Evolutionary conservation across 2,329 filamentous ascomycete species (phyloP).

Genomic region (Fusarium lyarnte): DNA sequence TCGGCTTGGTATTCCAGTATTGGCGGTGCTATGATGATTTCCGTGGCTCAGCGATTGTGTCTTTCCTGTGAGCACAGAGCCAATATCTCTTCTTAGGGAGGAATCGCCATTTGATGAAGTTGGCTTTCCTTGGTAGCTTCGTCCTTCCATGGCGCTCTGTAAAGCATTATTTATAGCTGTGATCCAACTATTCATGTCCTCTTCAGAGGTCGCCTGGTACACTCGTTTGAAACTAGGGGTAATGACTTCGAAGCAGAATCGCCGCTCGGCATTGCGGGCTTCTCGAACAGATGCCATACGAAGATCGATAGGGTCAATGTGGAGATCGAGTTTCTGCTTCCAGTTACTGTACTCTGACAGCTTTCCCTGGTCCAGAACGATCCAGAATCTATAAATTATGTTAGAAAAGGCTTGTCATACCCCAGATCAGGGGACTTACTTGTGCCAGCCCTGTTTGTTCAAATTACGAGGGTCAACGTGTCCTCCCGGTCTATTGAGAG

Average conservation of each 20-base stretch:
- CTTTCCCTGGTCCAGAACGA: slow-evolving; percentile 95
- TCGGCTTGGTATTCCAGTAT: slow-evolving; percentile 72
- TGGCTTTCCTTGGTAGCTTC: slow-evolving; percentile 67
- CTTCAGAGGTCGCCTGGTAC: slow-evolving; percentile 96
- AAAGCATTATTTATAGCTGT: slow-evolving; percentile 95
- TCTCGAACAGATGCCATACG: slow-evolving; percentile 97
- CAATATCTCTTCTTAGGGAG: slow-evolving; percentile 83
- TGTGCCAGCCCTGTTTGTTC: slow-evolving; percentile 99
- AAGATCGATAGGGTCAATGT: slow-evolving; percentile 97
- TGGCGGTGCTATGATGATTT: slow-evolving; percentile 59
- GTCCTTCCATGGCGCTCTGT: slow-evolving; percentile 92
- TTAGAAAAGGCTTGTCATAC: slow-evolving; percentile 20
- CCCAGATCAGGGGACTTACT: slow-evolving; percentile 66
- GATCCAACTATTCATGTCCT: slow-evolving; percentile 98
- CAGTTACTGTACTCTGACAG: slow-evolving; percentile 99
- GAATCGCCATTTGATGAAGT: slow-evolving; percentile 56
- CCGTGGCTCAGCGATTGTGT: slow-evolving; percentile 74
- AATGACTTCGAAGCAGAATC: slow-evolving; percentile 98
- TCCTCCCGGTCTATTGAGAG: slow-evolving; percentile 88
- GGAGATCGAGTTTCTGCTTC: slow-evolving; percentile 96
- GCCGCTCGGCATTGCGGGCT: slow-evolving; percentile 90
- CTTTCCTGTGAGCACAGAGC: slow-evolving; percentile 92
- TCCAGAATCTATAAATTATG: slow-evolving; percentile 81
- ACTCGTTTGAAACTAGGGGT: slow-evolving; percentile 96
- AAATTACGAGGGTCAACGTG: slow-evolving; percentile 95